Conservation (phyloP, 495 filamentous ascomycete species). For the Cairneyella variabilis region DNA sequence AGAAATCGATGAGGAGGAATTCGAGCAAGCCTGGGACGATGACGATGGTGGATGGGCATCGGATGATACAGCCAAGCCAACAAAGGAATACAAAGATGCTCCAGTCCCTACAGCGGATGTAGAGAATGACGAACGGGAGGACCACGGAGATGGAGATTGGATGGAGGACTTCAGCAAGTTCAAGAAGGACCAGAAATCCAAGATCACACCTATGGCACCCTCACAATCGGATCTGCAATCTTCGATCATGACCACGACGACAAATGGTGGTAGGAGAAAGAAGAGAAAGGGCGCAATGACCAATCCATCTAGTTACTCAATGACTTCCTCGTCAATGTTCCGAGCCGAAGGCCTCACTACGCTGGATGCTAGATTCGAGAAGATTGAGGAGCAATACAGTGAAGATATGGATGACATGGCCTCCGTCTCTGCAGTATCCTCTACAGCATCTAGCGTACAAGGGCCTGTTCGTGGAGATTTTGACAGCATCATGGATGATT, state of each 20-base stretch:
- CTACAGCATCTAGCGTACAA: constrained; percentile 44
- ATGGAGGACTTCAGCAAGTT: constrained; percentile 86
- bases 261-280: constrained; percentile 69
- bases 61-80: constrained; percentile 81
- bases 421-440: constrained; percentile 41
- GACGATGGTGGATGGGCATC: constrained; percentile 88
- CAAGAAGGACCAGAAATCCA: constrained; percentile 67
- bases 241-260: constrained; percentile 75
- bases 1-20: constrained; percentile 68
- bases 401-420: constrained; percentile 61
- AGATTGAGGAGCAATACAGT: constrained; percentile 80
- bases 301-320: constrained; percentile 87
- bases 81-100: constrained; percentile 39
- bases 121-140: constrained; percentile 41
- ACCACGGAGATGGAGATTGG: constrained; percentile 61
- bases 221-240: constrained; percentile 61
- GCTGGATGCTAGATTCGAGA: constrained; percentile 87
- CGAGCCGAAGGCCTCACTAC: constrained; percentile 85
- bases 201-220: constrained; percentile 35
- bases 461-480: constrained; percentile 68
- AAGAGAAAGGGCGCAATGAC: constrained; percentile 90
- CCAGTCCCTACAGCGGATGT: constrained; percentile 39
- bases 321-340: constrained; percentile 86
- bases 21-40: constrained; percentile 53
- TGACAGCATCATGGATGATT: constrained; percentile 89